Conservation (phyloP, 2,329 filamentous ascomycete genomes). For the Fusarium verrucosum region DNA sequence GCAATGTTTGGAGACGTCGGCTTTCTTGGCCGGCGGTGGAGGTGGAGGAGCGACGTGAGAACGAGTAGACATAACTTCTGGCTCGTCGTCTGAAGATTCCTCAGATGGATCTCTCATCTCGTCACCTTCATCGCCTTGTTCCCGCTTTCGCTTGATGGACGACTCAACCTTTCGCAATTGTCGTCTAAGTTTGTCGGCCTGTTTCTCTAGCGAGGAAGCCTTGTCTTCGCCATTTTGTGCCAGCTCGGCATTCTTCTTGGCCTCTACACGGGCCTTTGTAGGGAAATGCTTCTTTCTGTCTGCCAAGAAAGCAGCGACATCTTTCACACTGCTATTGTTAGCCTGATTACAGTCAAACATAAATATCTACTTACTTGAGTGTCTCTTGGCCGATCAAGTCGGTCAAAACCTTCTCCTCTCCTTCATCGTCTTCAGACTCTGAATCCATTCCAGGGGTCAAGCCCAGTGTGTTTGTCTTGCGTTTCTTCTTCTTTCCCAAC, state of each 20-base stretch:
- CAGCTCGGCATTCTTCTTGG: conserved; percentile 64
- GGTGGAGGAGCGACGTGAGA: conserved; percentile 45
- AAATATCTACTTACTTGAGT: conserved; percentile 58
- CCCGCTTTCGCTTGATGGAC: conserved; percentile 73
- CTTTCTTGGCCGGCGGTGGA: conserved; percentile 62
- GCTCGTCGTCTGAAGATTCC: conserved; percentile 66
- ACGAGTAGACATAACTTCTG: conserved; percentile 66
- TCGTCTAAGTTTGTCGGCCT: conserved; percentile 69
- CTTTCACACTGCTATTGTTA: conserved; percentile 62
- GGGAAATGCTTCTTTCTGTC: conserved; percentile 84
- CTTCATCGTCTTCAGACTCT: conserved; percentile 72
- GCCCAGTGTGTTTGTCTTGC: conserved; percentile 76
- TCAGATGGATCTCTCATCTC: conserved; percentile 67
- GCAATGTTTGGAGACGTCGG: conserved; percentile 72
- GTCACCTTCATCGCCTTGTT: conserved; percentile 73
- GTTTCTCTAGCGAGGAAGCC: conserved; percentile 66
- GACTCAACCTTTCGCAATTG: conserved; percentile 76
- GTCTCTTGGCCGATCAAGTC: conserved; percentile 65
- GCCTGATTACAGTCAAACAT: background rate
- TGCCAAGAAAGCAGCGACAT: conserved; percentile 81
- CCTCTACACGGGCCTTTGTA: conserved; percentile 74
- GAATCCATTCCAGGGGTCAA: conserved; percentile 73
- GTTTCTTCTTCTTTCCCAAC: conserved; percentile 73
- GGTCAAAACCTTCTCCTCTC: conserved; percentile 73
- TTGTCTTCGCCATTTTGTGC: conserved; percentile 65